Base-by-base conservation (phyloP, 1,284 basidiomycete genomes). In the Boletus mariae region DNA sequence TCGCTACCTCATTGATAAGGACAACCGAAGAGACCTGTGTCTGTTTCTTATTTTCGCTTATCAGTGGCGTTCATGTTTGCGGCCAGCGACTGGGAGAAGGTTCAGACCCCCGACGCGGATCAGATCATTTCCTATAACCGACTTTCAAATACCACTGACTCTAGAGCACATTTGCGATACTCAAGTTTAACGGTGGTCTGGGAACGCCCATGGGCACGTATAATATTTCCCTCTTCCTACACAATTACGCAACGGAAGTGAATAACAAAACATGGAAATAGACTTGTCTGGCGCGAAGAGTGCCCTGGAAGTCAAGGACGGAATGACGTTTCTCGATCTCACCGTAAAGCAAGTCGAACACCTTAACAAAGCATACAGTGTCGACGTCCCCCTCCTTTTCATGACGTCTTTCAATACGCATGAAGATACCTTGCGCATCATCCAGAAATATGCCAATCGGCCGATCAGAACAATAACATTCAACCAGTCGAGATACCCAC, bases 361-460 rank as follows among this genome's bases (percentile, higher is more conserved):
- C 62, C 80, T 88, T 64, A 87, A 87, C 75, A 85, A 82, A 52
- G 79, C 80, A 42, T 71, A 75, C 59, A 78, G 76, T 51, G 82
- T 85, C 61, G 81, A 96, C 73, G 92, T 97, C 34, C 94, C 94
- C 32, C 90, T 98, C 71, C 92, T 98, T 75, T 84, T 98, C 68
- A 97, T 98, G 96, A 97, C 95, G 70, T 96, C 93, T 58, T 98
- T 98, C 85, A 97, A 97, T 81, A 98, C 95, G 42, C 92, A 94
- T 71, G 92, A 95, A 53, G 94, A 96, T 71, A 96, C 93, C 51
- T 82, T 91, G 56, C 88, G 92, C 60, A 94, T 98, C 78, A 96
- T 98, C 75, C 94, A 98, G 74, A 98, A 98, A 76, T 98, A 98
- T 74, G 90, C 86, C 55, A 94, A 95, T 77, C 92, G 94, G 78